Conservation (phyloP, 805 yeast species). For the Saccharomycopsis sp. region DNA sequence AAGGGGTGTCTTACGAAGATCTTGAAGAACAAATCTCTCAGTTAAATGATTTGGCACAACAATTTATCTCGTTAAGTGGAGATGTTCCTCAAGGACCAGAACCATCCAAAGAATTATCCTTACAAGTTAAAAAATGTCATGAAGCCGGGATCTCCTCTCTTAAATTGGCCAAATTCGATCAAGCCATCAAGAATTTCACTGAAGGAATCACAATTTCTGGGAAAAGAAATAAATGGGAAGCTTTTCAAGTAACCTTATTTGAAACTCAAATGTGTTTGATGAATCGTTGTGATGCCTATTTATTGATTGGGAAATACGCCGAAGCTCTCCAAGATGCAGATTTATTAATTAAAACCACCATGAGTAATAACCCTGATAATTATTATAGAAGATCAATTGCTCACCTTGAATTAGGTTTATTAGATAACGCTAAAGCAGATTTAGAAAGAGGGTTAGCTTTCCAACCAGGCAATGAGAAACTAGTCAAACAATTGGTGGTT, state of each 20-base stretch:
- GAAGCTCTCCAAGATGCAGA: slow-evolving; percentile 65
- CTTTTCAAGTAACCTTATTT: slow-evolving; percentile 61
- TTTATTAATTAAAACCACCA: slow-evolving; percentile 43
- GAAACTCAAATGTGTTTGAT: slow-evolving; percentile 57
- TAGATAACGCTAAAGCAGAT: slow-evolving; percentile 50
- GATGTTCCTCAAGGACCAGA: slow-evolving; percentile 47
- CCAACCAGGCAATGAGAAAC: slow-evolving; percentile 40
- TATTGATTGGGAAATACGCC: slow-evolving; percentile 42
- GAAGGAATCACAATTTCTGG: slow-evolving; percentile 59
- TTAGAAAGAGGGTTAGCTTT: slow-evolving; percentile 68
- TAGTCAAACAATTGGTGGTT: slow-evolving; percentile 37
- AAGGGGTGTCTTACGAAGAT: slow-evolving; percentile 11
- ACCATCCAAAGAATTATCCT: slow-evolving; percentile 43
- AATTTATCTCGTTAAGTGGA: slow-evolving; percentile 29
- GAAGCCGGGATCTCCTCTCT: slow-evolving; percentile 52
- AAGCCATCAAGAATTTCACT: slow-evolving; percentile 52
- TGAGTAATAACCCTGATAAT: slow-evolving; percentile 54
- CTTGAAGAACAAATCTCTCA: slow-evolving; percentile 26
- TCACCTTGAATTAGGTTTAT: slow-evolving; percentile 48
- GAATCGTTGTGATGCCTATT: slow-evolving; percentile 61
- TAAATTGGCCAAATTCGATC: slow-evolving; percentile 42
- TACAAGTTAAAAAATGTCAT: slow-evolving; percentile 54
- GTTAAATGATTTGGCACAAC: slow-evolving; percentile 28
- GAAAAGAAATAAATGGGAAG: slow-evolving; percentile 63
- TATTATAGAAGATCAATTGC: slow-evolving; percentile 65